Conservation (phyloP, 805 yeast species). For the Metschnikowia koreensis region DNA sequence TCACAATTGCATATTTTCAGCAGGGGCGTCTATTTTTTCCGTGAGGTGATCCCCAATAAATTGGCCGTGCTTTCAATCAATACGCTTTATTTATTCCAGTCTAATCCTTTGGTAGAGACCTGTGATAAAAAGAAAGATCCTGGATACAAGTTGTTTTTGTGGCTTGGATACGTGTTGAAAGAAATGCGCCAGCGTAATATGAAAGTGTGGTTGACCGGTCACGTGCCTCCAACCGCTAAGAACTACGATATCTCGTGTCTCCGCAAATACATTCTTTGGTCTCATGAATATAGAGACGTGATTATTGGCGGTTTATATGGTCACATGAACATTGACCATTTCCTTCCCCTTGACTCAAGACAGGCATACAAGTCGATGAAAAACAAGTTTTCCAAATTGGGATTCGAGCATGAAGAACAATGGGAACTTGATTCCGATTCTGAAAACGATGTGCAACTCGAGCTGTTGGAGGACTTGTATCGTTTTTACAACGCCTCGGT, state of each 20-base stretch:
- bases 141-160: constrained; percentile 70
- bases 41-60: constrained; percentile 75
- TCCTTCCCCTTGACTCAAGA: constrained; percentile 69
- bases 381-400: constrained; percentile 16
- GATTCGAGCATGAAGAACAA: constrained; percentile 7
- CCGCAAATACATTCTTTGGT: constrained; percentile 76
- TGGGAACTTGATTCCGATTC: constrained; percentile 12
- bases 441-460: background rate
- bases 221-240: constrained; percentile 83
- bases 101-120: constrained; percentile 79
- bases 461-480: constrained; percentile 8
- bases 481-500: constrained; percentile 8
- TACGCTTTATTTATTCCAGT: constrained; percentile 69
- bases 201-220: constrained; percentile 87
- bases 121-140: constrained; percentile 75
- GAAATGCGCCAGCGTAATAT: constrained; percentile 70
- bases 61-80: constrained; percentile 78
- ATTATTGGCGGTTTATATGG: constrained; percentile 83
- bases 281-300: constrained; percentile 78
- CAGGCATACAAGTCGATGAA: constrained; percentile 58
- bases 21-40: constrained; percentile 70
- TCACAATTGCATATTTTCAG: constrained; percentile 74
- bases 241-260: constrained; percentile 73
- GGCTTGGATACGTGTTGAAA: constrained; percentile 74
- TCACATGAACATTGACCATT: constrained; percentile 89